A percentile compares a stretch with the other conserved stretches of the same genome.
Conservation (phyloP, 805 yeast species). For the Metschnikowia peoriensis region DNA sequence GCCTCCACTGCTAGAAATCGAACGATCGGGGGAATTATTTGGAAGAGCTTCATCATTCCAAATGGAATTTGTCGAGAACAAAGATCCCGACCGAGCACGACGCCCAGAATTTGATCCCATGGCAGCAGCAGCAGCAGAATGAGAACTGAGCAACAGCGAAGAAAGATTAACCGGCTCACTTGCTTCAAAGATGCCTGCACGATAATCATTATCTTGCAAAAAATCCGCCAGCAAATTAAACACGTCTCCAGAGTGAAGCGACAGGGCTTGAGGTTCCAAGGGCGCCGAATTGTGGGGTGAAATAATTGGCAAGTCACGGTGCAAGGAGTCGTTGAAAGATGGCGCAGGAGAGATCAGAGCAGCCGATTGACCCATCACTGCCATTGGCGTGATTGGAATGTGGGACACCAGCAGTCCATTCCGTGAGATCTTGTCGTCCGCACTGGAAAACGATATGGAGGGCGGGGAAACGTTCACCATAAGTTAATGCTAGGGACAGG, state of each 20-base stretch:
- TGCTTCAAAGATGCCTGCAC: neutral
- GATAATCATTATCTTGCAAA: constrained; percentile 5
- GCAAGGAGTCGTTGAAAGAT: constrained; percentile 1
- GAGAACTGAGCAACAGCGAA: constrained; percentile 17
- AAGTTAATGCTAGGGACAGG: neutral
- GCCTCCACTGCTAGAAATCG: constrained; percentile 11
- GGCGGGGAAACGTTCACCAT: constrained; percentile 18
- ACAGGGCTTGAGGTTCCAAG: constrained; percentile 10
- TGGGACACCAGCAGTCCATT: constrained; percentile 4
- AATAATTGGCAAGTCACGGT: neutral
- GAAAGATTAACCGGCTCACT: constrained; percentile 6
- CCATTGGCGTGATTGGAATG: neutral
- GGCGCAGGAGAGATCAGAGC: constrained; percentile 2
- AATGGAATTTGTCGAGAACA: constrained; percentile 50
- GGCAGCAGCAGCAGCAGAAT: constrained; percentile 9
- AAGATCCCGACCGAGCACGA: constrained; percentile 57
- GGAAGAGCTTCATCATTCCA: constrained; percentile 51
- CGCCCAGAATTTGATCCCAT: constrained; percentile 9
- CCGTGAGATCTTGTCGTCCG: constrained; percentile 6
- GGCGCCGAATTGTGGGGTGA: constrained; percentile 13
- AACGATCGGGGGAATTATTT: constrained; percentile 17
- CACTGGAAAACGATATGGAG: constrained; percentile 13
- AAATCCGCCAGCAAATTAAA: constrained; percentile 9
- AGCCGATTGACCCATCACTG: neutral
- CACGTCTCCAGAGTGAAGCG: constrained; percentile 9